Conservation (phyloP, 208 protist species). For the Wallacemonas sp. region DNA sequence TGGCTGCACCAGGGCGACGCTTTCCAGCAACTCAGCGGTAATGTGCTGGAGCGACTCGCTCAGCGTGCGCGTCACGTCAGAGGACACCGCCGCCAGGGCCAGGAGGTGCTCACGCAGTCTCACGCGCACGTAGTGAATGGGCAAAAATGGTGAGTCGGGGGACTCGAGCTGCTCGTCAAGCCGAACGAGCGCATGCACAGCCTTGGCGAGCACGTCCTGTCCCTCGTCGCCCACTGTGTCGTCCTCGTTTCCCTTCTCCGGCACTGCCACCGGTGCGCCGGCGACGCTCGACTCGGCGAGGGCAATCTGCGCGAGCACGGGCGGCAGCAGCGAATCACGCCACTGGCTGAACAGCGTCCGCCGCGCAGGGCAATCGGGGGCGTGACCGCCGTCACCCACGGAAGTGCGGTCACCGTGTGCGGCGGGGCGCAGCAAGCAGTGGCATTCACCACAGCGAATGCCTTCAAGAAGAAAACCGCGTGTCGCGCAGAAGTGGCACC, state of each 20-base stretch:
- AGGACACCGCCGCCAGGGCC: slow-evolving; percentile 29
- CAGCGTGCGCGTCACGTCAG: slow-evolving; percentile 18
- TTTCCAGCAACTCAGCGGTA: slow-evolving; percentile 43
- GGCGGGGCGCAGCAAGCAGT: slow-evolving; percentile 31
- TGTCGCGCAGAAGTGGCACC: slow-evolving; percentile 38
- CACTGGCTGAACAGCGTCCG: not conserved
- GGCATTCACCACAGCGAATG: slow-evolving; percentile 47
- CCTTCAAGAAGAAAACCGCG: slow-evolving; percentile 44
- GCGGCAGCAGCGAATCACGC: not conserved
- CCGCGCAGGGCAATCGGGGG: not conserved
- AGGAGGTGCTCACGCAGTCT: slow-evolving; percentile 44
- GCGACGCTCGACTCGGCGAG: not conserved
- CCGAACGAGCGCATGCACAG: slow-evolving; percentile 43
- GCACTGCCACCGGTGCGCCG: not conserved
- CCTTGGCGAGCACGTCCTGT: slow-evolving; percentile 6
- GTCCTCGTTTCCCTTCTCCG: no score
- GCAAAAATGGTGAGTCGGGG: slow-evolving; percentile 22
- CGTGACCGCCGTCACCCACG: not conserved
- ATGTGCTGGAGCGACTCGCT: slow-evolving; percentile 40
- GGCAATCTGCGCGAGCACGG: slow-evolving; percentile 11
- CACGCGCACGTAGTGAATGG: slow-evolving; percentile 57
- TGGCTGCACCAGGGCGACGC: slow-evolving; percentile 50
- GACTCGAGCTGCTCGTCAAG: slow-evolving; percentile 28
- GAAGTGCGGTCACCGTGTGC: not conserved
- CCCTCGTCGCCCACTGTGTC: not conserved